These are phyloP conservation scores for Candida koratica DNA, from an alignment of 805 yeast genomes.

Conservation along the genomic window DNA sequence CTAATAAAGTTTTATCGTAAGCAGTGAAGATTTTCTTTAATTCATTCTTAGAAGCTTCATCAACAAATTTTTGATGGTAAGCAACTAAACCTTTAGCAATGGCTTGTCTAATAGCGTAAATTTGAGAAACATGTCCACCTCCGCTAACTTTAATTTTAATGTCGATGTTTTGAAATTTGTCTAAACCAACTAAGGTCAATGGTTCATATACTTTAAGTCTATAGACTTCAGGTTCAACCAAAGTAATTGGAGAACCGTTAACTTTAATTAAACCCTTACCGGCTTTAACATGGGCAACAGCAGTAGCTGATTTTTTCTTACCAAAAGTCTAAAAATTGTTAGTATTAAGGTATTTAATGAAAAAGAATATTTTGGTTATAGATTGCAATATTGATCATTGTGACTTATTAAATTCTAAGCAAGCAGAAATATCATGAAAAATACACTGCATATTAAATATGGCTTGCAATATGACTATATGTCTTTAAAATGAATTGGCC, in stretches of 20 bases:
- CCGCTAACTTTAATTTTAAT: slow-evolving; percentile 99
- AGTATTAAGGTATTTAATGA: too few species aligned
- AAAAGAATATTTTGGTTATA: too few species aligned
- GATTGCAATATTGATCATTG: too few species aligned
- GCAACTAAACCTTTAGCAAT: slow-evolving; percentile 99
- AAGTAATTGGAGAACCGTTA: slow-evolving; percentile 98
- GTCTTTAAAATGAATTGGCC: too few species aligned
- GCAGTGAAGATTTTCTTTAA: slow-evolving; percentile 95
- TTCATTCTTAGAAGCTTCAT: slow-evolving; percentile 99
- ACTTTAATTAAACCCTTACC: slow-evolving; percentile 99
- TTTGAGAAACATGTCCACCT: slow-evolving; percentile 99
- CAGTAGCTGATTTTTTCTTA: slow-evolving; percentile 99
- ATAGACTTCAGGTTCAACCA: slow-evolving; percentile 97
- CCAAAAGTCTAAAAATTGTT: slow-evolving; percentile 83
- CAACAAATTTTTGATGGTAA: slow-evolving; percentile 98
- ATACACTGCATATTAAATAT: too few species aligned
- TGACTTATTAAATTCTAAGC: too few species aligned
- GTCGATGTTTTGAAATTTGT: slow-evolving; percentile 97
- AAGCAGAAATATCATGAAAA: too few species aligned
- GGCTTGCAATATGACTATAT: too few species aligned
- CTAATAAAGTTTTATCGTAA: slow-evolving; percentile 99
- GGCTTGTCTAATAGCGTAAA: slow-evolving; percentile 99
- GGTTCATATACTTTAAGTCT: slow-evolving; percentile 99
- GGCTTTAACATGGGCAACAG: slow-evolving; percentile 99
- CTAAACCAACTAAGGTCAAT: slow-evolving; percentile 94